phyloP scores from a whole-genome alignment of 2,329 filamentous ascomycete species.

The Scedosporium dehoogii region DNA sequence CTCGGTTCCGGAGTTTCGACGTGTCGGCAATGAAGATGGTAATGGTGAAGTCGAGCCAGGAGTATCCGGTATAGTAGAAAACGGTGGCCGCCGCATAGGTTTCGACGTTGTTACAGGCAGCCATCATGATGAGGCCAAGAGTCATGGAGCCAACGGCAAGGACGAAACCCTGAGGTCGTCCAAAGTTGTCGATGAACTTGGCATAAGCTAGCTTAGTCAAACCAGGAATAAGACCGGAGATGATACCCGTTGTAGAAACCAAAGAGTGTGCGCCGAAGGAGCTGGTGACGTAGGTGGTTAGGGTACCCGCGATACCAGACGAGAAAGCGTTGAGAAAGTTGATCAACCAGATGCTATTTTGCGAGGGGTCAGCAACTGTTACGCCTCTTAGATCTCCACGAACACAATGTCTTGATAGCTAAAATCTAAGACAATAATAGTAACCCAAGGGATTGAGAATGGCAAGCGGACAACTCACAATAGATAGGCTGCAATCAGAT shows the following conservation, averaged over 20 bases:
- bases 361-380: neutral
- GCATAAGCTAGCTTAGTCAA: constrained; percentile 56
- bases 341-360: constrained; percentile 31
- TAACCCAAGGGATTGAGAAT: too few species aligned
- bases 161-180: constrained; percentile 52
- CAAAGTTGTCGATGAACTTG: constrained; percentile 59
- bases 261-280: constrained; percentile 43
- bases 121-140: constrained; percentile 53
- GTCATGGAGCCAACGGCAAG: constrained; percentile 41
- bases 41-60: constrained; percentile 26
- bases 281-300: constrained; percentile 39
- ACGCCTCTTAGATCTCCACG: neutral
- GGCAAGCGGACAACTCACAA: constrained; percentile 10
- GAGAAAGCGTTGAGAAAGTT: constrained; percentile 32
- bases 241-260: constrained; percentile 40
- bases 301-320: constrained; percentile 25
- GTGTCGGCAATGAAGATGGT: constrained; percentile 59
- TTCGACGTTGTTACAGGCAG: constrained; percentile 47
- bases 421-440: neutral
- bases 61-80: constrained; percentile 53
- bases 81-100: constrained; percentile 56
- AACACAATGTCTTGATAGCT: neutral
- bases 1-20: constrained; percentile 54
- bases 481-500: constrained; percentile 27
- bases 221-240: constrained; percentile 44